phyloP scores from a whole-genome alignment of 495 filamentous ascomycete species.

The Neurospora discreta region DNA sequence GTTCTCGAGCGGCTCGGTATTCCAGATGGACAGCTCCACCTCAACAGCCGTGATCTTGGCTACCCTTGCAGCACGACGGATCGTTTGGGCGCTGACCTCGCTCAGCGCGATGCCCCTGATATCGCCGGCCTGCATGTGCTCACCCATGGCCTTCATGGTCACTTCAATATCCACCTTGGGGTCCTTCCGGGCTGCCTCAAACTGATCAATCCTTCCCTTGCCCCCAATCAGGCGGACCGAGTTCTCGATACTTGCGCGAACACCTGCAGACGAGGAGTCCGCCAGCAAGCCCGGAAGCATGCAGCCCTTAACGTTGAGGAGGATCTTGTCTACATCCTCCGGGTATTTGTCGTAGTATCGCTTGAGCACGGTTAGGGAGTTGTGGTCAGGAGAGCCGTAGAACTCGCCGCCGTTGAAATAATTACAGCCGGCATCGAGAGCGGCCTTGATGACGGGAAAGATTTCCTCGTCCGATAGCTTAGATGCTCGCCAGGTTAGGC shows the following conservation, averaged over 20 bases:
- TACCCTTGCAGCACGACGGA: conserved; percentile 58
- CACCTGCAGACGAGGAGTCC: conserved; percentile 51
- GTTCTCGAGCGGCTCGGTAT: conserved; percentile 57
- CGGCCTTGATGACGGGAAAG: conserved; percentile 55
- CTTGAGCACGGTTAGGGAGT: conserved; percentile 53
- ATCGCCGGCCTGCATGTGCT: conserved; percentile 60
- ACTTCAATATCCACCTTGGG: conserved; percentile 38
- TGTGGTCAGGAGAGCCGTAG: conserved; percentile 62
- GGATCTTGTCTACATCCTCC: conserved; percentile 52
- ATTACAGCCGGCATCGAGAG: conserved; percentile 56
- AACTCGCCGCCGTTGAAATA: conserved; percentile 78
- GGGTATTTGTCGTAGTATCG: conserved; percentile 59
- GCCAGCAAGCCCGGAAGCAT: conserved; percentile 18
- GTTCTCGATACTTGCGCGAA: conserved; percentile 59
- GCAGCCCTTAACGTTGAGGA: conserved; percentile 56
- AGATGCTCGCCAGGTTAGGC: conserved; percentile 59
- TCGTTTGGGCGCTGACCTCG: conserved; percentile 64
- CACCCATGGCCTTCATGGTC: conserved; percentile 42
- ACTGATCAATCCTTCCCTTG: conserved; percentile 75
- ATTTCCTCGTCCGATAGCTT: conserved; percentile 45
- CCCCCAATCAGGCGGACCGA: conserved; percentile 51
- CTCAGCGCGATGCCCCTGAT: conserved; percentile 64
- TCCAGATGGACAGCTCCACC: conserved; percentile 68
- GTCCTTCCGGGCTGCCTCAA: conserved; percentile 68
- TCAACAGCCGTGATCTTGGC: conserved; percentile 67